Percentiles rank a stretch among this genome's conserved stretches.
These are phyloP conservation scores for Penicillium cataractarum DNA, from an alignment of 495 filamentous ascomycete species.

Conservation along the genomic window DNA sequence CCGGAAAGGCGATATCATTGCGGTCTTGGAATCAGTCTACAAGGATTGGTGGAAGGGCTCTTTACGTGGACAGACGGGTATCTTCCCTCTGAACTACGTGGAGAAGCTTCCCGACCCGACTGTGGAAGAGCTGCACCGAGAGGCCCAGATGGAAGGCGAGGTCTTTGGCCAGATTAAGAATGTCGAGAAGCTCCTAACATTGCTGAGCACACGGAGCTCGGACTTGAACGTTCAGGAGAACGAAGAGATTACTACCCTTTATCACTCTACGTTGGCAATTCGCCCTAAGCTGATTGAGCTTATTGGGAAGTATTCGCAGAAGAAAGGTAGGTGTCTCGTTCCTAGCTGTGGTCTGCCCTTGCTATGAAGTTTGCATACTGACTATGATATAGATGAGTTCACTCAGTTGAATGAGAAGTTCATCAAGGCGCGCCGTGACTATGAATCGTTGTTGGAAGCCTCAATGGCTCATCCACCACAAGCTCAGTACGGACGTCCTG, in stretches of 20 bases:
- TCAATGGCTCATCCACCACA: slow-evolving; percentile 91
- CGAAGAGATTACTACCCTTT: slow-evolving; percentile 90
- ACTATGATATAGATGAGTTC: slow-evolving; percentile 75
- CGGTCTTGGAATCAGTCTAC: slow-evolving; percentile 94
- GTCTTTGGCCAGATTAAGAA: slow-evolving; percentile 99
- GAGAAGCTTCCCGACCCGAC: slow-evolving; percentile 96
- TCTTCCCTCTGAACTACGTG: slow-evolving; percentile 98
- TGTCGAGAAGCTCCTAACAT: slow-evolving; percentile 91
- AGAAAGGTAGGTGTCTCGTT: slow-evolving; percentile 73
- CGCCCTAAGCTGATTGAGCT: slow-evolving; percentile 96
- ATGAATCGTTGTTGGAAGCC: slow-evolving; percentile 91
- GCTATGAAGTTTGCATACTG: slow-evolving; percentile 20
- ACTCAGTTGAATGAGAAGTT: slow-evolving; percentile 99
- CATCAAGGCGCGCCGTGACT: slow-evolving; percentile 96
- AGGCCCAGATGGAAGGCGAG: slow-evolving; percentile 96
- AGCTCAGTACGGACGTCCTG: slow-evolving; percentile 69
- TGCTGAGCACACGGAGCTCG: slow-evolving; percentile 91
- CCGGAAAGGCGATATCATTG: slow-evolving; percentile 95
- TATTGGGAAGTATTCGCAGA: slow-evolving; percentile 98
- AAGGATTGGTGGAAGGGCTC: slow-evolving; percentile 99
- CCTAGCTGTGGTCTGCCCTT: not conserved
- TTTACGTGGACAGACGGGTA: slow-evolving; percentile 89
- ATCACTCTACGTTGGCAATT: slow-evolving; percentile 92
- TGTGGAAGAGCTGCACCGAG: slow-evolving; percentile 88
- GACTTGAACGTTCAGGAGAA: slow-evolving; percentile 86